Percentiles rank a stretch among this genome's conserved stretches.
Conservation (phyloP, 352 stramenopile genomes). For the Plasmopara halstedii region DNA sequence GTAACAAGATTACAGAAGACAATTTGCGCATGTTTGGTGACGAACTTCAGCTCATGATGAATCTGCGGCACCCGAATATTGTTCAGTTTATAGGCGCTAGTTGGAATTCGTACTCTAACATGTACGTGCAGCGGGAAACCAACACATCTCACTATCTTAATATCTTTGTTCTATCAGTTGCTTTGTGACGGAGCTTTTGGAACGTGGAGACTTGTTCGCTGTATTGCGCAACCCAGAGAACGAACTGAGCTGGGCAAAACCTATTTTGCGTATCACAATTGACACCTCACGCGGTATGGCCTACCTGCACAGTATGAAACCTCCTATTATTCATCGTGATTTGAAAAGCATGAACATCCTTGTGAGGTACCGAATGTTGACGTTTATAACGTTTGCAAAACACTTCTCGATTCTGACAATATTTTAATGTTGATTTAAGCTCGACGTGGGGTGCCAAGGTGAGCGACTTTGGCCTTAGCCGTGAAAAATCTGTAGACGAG, state of each 20-base stretch:
- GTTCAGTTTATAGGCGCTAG: conserved; percentile 87
- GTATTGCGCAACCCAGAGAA: conserved; percentile 77
- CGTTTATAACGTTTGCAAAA: conserved; percentile 7
- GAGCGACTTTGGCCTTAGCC: conserved; percentile 96
- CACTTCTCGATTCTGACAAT: conserved; percentile 10
- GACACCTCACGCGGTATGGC: conserved; percentile 92
- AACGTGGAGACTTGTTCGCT: conserved; percentile 74
- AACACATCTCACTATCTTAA: conserved; percentile 4
- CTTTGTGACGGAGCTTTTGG: conserved; percentile 84
- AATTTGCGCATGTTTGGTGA: conserved; percentile 86
- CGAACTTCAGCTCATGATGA: conserved; percentile 89
- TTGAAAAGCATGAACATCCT: conserved; percentile 93
- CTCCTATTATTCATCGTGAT: conserved; percentile 98
- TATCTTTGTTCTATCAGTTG: conserved; percentile 35
- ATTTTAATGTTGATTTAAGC: conserved; percentile 18
- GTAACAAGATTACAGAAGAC: conserved; percentile 85
- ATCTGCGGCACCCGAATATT: conserved; percentile 83
- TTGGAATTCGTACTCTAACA: conserved; percentile 90
- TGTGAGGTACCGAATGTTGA: conserved; percentile 46
- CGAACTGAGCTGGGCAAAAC: conserved; percentile 77
- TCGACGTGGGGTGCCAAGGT: conserved; percentile 91
- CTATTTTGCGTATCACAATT: conserved; percentile 84
- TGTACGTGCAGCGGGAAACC: conserved; percentile 38
- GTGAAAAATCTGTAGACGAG: conserved; percentile 92
- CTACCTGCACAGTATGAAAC: conserved; percentile 97